Base-by-base conservation (phyloP, 805 yeast species). In the Pichia cephalocereana region DNA sequence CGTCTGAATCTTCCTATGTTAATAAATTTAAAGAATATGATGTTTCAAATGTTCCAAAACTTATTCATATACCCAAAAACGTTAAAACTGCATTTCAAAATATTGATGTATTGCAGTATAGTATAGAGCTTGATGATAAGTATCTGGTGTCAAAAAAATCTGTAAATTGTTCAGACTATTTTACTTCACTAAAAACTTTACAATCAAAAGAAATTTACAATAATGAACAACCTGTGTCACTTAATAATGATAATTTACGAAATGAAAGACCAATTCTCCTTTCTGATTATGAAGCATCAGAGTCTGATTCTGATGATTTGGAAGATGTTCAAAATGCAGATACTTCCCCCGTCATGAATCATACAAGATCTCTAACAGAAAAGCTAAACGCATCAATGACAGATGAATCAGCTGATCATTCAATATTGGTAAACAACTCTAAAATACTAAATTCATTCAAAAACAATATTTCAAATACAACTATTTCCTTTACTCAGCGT, bases 1-100 rank as follows among this genome's bases (percentile, higher is more conserved):
- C 48, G 9, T 64, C 69, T 0, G 56, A 59, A 32, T 47, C 54
- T 18, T 55, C 57, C 27, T 61, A 40, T 37, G 17, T 57, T 51
- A 15, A 42, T n/a, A 50, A 47, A 14, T 37, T 14, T 15, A 40
- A 40, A n/a, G 46, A 51, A 18, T 41, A 40, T n/a, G 34, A 45
- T 11, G 30, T 41, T 17, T 7, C 12, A 4, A 19, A 9, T 40
- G 18, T 23, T 14, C 28, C 40, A 18, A 18, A 19, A 8, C 37
- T 12, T 10, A 15, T 15, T 14, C 17, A 12, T 5, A 34, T 15
- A 7, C 17, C 37, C 9, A 12, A 34, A 34, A 8, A 34, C 8
- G 8, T 34, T 14, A 34, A 14, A 14, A 14, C 34, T 3, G 18
- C 23, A 1, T 69, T 67, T 48, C 65, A 67, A 34, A 52, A 54